A percentile compares a stretch with the other conserved stretches of the same genome.
Conservation (phyloP, 768 basidiomycete genomes). For the Leccinum longicurvipes region DNA sequence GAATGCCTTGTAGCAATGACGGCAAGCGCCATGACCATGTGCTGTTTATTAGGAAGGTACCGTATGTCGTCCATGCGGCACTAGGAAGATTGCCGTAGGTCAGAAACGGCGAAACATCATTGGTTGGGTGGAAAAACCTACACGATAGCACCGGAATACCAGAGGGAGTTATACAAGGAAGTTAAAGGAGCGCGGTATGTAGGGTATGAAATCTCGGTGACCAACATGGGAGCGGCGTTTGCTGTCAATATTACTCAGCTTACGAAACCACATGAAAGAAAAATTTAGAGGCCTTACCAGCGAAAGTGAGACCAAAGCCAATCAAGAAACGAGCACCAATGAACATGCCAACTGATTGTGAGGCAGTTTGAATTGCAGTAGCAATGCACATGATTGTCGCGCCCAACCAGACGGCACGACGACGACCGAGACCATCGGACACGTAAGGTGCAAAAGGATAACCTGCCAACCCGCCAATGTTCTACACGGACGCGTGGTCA, state of each 20-base stretch:
- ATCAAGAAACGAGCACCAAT: constrained; percentile 78
- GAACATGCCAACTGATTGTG: constrained; percentile 75
- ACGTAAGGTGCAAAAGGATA: constrained; percentile 71
- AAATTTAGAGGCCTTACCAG: constrained; percentile 36
- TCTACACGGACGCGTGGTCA: constrained; percentile 36
- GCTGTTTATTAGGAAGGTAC: constrained; percentile 64
- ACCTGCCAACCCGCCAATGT: constrained; percentile 64
- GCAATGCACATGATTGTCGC: constrained; percentile 69
- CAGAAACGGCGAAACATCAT: neutral
- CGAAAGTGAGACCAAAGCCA: constrained; percentile 75
- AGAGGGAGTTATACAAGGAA: constrained; percentile 77
- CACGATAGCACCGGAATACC: constrained; percentile 83
- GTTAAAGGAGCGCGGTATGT: constrained; percentile 77
- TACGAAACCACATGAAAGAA: neutral
- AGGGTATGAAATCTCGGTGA: constrained; percentile 85
- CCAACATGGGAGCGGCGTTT: constrained; percentile 77
- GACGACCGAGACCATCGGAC: constrained; percentile 70
- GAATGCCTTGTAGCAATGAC: constrained; percentile 66
- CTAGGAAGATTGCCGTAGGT: constrained; percentile 25
- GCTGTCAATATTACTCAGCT: constrained; percentile 31
- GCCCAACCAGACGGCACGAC: constrained; percentile 62
- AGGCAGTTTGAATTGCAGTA: constrained; percentile 64
- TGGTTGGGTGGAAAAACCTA: constrained; percentile 31
- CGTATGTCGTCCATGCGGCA: constrained; percentile 84
- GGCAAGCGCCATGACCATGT: constrained; percentile 86